phyloP scores from a whole-genome alignment of 208 protist genomes.

The Leishmania mexicana region DNA sequence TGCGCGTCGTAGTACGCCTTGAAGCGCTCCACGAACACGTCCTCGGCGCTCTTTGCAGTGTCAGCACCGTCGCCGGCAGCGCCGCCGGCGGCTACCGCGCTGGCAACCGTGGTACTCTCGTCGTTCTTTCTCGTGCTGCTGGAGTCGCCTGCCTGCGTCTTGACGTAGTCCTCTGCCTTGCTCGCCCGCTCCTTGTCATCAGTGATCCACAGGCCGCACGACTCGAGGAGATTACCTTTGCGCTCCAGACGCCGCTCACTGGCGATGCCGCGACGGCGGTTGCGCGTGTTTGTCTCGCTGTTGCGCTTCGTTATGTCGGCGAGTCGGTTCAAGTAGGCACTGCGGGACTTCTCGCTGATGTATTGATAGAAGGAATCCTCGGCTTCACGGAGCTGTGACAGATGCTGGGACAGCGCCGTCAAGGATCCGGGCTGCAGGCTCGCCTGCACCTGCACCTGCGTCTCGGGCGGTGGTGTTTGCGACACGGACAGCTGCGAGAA shows the following conservation, averaged over 20 bases:
- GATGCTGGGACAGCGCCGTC: slow-evolving; percentile 33
- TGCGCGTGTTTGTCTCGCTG: slow-evolving; percentile 48
- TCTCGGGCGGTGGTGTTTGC: slow-evolving; percentile 13
- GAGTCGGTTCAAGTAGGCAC: slow-evolving; percentile 59
- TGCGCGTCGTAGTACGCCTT: slow-evolving; percentile 33
- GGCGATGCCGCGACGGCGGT: slow-evolving; percentile 59
- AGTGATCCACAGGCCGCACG: slow-evolving; percentile 68
- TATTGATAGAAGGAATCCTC: slow-evolving; percentile 63
- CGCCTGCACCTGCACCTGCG: neutral
- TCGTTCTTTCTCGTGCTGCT: slow-evolving; percentile 18
- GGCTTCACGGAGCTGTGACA: slow-evolving; percentile 39
- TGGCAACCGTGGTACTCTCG: slow-evolving; percentile 7
- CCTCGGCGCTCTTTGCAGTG: slow-evolving; percentile 9
- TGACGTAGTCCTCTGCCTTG: slow-evolving; percentile 57
- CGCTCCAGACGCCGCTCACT: slow-evolving; percentile 63
- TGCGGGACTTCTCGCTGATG: slow-evolving; percentile 59
- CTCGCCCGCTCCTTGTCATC: slow-evolving; percentile 64
- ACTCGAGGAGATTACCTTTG: slow-evolving; percentile 68
- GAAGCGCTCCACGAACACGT: slow-evolving; percentile 32
- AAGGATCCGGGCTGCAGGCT: neutral
- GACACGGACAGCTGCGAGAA: slow-evolving; percentile 10
- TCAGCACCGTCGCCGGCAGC: slow-evolving; percentile 13
- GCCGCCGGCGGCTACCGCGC: neutral
- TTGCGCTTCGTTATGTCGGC: slow-evolving; percentile 67
- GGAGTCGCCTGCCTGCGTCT: slow-evolving; percentile 15